These are phyloP conservation scores for Pseudogymnoascus sp. DNA, from an alignment of 2,329 filamentous ascomycete species.

Conservation along the genomic window DNA sequence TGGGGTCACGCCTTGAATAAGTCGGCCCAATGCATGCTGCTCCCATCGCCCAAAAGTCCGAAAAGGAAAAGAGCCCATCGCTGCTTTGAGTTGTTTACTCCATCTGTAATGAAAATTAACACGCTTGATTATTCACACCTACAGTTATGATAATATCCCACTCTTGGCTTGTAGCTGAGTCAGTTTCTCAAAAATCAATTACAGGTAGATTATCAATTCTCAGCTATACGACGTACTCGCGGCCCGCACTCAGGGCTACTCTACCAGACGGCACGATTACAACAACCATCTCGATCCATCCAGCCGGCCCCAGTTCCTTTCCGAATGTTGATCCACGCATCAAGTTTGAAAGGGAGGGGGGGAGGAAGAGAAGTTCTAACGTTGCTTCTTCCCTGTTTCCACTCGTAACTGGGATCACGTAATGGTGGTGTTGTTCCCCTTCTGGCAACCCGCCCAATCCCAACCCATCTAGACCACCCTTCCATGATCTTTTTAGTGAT, in stretches of 20 bases:
- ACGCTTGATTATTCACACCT: not conserved
- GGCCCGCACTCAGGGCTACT: not conserved
- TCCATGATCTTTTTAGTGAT: conserved; percentile 23
- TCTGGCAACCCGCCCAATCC: conserved; percentile 2
- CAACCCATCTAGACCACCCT: not conserved
- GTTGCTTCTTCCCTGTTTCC: conserved; percentile 8
- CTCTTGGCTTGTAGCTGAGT: not conserved
- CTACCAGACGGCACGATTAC: not conserved
- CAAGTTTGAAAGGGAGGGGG: not conserved
- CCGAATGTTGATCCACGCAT: not conserved
- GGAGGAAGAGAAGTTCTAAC: not conserved
- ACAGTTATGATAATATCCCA: not conserved
- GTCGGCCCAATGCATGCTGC: conserved; percentile 5
- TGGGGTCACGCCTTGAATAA: conserved; percentile 6
- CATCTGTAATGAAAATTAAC: not conserved
- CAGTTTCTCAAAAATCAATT: not conserved
- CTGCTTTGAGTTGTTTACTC: not conserved
- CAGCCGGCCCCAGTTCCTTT: not conserved
- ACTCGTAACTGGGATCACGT: conserved; percentile 8
- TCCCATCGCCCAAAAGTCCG: not conserved
- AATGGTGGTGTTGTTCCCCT: conserved; percentile 6
- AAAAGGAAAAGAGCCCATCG: conserved; percentile 3
- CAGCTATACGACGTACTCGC: not conserved
- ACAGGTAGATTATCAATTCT: not conserved
- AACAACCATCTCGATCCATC: not conserved